Conservation (phyloP, 495 filamentous ascomycete genomes). For the Penicillium longicatenatum region DNA sequence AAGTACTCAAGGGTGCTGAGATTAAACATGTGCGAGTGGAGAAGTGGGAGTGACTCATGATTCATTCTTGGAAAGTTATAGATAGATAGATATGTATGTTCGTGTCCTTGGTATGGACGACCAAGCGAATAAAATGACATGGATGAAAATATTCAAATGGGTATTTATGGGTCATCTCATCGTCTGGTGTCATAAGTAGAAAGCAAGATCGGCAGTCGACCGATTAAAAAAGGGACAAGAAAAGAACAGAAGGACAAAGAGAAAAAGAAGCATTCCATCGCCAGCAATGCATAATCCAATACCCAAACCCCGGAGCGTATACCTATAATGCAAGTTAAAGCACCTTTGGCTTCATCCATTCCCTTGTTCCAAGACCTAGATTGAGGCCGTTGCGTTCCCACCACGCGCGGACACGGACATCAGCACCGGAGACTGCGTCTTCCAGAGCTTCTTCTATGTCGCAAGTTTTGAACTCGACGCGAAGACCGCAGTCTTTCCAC, state of each 20-base stretch:
- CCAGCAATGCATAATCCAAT: slow-evolving; percentile 8
- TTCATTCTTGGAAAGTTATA: slow-evolving; percentile 6
- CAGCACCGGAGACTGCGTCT: slow-evolving; percentile 65
- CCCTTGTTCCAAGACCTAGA: slow-evolving; percentile 79
- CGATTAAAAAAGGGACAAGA: neutral
- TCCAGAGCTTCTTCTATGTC: slow-evolving; percentile 95
- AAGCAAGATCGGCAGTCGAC: slow-evolving; percentile 3
- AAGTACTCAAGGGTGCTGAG: slow-evolving; percentile 37
- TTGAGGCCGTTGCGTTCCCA: slow-evolving; percentile 91
- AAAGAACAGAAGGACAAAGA: neutral
- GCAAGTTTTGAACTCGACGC: slow-evolving; percentile 91
- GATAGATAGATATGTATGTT: neutral
- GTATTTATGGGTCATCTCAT: slow-evolving; percentile 28
- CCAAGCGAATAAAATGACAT: slow-evolving; percentile 10
- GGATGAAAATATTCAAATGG: slow-evolving; percentile 27
- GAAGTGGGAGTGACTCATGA: slow-evolving; percentile 20
- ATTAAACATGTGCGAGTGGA: slow-evolving; percentile 41
- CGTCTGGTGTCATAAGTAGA: slow-evolving; percentile 24
- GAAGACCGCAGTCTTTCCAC: slow-evolving; percentile 78
- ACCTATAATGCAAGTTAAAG: slow-evolving; percentile 35
- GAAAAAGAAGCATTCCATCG: neutral
- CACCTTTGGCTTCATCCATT: slow-evolving; percentile 88
- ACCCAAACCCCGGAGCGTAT: slow-evolving; percentile 4
- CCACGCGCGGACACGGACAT: slow-evolving; percentile 74
- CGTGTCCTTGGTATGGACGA: neutral